Conservation (phyloP, 164 flowering plant genomes). For the Sedum album region DNA sequence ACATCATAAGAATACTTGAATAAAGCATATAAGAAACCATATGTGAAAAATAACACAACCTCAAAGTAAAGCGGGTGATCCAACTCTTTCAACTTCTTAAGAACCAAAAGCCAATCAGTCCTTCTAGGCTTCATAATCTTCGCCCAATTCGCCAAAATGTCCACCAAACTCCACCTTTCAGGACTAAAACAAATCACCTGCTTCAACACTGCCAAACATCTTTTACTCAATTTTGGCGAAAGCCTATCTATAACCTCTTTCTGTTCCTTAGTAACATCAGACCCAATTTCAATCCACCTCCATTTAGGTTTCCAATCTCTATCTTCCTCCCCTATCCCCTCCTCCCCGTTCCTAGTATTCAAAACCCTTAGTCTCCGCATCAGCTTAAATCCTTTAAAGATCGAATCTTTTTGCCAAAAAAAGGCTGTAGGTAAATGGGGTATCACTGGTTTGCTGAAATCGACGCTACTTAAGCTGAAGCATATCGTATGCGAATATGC, state of each 20-base stretch:
- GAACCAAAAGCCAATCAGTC: slow-evolving; percentile 81
- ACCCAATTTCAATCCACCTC: slow-evolving; percentile 49
- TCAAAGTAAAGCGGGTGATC: slow-evolving; percentile 50
- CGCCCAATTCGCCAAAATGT: slow-evolving; percentile 61
- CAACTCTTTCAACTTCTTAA: slow-evolving; percentile 45
- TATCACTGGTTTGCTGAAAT: background rate
- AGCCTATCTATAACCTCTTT: slow-evolving; percentile 43
- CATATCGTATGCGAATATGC: background rate
- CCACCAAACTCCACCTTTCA: slow-evolving; percentile 27
- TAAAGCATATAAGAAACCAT: background rate
- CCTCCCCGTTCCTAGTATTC: slow-evolving; percentile 13
- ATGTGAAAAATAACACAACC: slow-evolving; percentile 23
- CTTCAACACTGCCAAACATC: slow-evolving; percentile 65
- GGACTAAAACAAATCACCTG: slow-evolving; percentile 58
- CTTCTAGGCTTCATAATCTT: slow-evolving; percentile 72
- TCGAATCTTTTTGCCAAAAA: slow-evolving; percentile 1
- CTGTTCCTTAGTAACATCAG: slow-evolving; percentile 42
- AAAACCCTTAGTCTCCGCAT: background rate
- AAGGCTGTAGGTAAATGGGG: background rate
- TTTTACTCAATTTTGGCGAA: slow-evolving; percentile 52
- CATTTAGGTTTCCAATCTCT: slow-evolving; percentile 27
- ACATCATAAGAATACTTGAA: background rate
- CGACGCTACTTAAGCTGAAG: background rate
- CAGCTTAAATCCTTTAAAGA: background rate
- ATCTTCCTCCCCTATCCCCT: slow-evolving; percentile 14